These are phyloP conservation scores for Ophiostoma sp. DNA, from an alignment of 2,329 filamentous ascomycete species.

Conservation along the genomic window DNA sequence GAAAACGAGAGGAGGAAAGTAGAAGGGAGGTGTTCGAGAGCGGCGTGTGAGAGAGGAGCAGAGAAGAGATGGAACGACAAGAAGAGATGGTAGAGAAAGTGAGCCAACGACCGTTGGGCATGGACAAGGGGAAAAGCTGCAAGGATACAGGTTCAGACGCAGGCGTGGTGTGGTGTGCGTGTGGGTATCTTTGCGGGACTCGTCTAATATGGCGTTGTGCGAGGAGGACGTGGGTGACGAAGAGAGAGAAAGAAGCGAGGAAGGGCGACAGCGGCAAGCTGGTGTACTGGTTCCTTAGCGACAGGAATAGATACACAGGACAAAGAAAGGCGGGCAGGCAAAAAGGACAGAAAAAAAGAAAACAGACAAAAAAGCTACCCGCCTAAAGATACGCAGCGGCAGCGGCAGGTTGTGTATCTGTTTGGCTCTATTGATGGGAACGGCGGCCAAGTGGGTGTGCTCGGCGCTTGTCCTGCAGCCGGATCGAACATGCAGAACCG, in stretches of 20 bases:
- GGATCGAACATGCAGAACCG: conserved; percentile 28
- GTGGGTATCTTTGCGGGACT: conserved; percentile 22
- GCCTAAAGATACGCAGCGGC: conserved; percentile 30
- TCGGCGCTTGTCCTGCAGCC: conserved; percentile 42
- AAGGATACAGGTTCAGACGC: conserved; percentile 21
- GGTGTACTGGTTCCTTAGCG: not conserved
- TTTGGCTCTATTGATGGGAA: conserved; percentile 12
- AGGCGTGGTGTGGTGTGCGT: conserved; percentile 19
- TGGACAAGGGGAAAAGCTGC: conserved; percentile 12
- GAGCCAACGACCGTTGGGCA: conserved; percentile 22
- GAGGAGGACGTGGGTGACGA: conserved; percentile 14
- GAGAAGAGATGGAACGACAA: not conserved
- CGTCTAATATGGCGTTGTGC: conserved; percentile 22
- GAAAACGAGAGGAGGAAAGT: not conserved
- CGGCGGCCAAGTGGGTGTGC: conserved; percentile 31
- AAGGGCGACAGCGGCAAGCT: conserved; percentile 20
- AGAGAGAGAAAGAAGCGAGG: conserved; percentile 4
- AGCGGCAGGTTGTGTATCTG: conserved; percentile 21
- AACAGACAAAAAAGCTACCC: conserved; percentile 31
- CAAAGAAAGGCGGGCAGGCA: not conserved
- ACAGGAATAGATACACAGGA: conserved; percentile 6
- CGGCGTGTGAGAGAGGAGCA: not conserved
- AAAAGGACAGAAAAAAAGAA: conserved; percentile 19
- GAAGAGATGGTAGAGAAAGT: not conserved
- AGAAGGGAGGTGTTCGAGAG: conserved; percentile 8